A percentile compares a stretch with the other conserved stretches of the same genome.
Evolutionary conservation across 23 red algal genomes (phyloP).

Genomic region (Pyropia yezoensis): DNA sequence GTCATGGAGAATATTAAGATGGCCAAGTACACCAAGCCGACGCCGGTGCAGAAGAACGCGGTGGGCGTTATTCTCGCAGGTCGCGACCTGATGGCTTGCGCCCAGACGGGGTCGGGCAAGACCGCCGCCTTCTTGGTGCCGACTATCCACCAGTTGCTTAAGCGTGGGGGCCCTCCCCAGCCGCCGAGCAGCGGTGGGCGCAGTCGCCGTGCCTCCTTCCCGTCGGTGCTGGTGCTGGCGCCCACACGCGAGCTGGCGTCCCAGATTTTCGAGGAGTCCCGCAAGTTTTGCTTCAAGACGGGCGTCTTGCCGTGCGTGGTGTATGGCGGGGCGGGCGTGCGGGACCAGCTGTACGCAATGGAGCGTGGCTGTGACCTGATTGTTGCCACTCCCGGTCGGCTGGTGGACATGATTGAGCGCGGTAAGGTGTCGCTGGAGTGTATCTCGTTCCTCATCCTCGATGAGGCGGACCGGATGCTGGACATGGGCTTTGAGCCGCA

Average conservation of each 20-base stretch:
- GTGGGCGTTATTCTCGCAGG: slow-evolving; percentile 65
- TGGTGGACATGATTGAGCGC: slow-evolving; percentile 93
- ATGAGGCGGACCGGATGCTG: slow-evolving; percentile 98
- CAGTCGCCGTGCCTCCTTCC: slow-evolving; percentile 35
- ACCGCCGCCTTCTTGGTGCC: slow-evolving; percentile 97
- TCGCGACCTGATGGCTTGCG: slow-evolving; percentile 98
- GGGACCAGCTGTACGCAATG: slow-evolving; percentile 75
- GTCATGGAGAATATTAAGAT: slow-evolving; percentile 82
- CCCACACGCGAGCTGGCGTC: slow-evolving; percentile 91
- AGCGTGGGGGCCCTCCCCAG: slow-evolving; percentile 62
- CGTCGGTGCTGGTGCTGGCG: slow-evolving; percentile 79
- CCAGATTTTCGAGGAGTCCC: slow-evolving; percentile 86
- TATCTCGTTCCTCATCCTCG: slow-evolving; percentile 83
- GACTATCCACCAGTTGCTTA: slow-evolving; percentile 77
- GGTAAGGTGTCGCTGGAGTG: slow-evolving; percentile 72
- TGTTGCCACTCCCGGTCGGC: slow-evolving; percentile 90
- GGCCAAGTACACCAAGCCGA: slow-evolving; percentile 84
- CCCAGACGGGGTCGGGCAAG: slow-evolving; percentile 97
- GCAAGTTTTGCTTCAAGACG: slow-evolving; percentile 86
- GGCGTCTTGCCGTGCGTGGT: slow-evolving; percentile 80
- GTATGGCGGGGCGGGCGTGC: slow-evolving; percentile 87
- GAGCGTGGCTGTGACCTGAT: slow-evolving; percentile 88
- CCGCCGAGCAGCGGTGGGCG: slow-evolving; percentile 12
- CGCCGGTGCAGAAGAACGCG: slow-evolving; percentile 93
- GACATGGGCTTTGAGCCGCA: slow-evolving; percentile 99